phyloP scores from a whole-genome alignment of 1,284 basidiomycete genomes.

The Microbotryum scabiosae region DNA sequence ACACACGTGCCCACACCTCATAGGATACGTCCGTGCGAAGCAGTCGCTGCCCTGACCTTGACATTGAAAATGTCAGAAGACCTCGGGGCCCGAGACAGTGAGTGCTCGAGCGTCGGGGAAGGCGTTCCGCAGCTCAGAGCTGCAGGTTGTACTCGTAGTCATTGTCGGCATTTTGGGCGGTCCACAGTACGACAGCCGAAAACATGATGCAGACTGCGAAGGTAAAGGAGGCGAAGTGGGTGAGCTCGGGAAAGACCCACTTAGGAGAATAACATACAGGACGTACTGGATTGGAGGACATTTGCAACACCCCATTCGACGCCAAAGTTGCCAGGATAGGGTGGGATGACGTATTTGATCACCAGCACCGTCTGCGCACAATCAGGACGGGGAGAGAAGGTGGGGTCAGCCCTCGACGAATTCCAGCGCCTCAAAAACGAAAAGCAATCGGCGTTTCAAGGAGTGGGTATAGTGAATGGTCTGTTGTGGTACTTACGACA shows the following conservation, averaged over 20 bases:
- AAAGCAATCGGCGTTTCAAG: neutral
- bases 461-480: neutral
- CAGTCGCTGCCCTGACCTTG: no score
- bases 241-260: neutral
- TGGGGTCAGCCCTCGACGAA: neutral
- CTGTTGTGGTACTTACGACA: constrained; percentile 54
- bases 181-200: constrained; percentile 69
- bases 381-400: neutral
- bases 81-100: no score
- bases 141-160: constrained; percentile 79
- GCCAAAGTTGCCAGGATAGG: constrained; percentile 55
- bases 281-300: constrained; percentile 68
- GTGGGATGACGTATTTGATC: constrained; percentile 78
- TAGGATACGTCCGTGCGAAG: no score
- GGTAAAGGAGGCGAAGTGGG: neutral
- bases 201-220: constrained; percentile 66
- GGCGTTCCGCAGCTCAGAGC: no score
- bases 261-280: neutral
- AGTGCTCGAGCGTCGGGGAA: no score
- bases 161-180: constrained; percentile 65
- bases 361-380: constrained; percentile 67
- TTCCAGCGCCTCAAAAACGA: constrained; percentile 1
- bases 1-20: no score
- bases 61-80: no score
- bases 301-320: constrained; percentile 91